Base-by-base conservation (phyloP, 2,329 filamentous ascomycete species). In the Pseudogymnoascus sp. region DNA sequence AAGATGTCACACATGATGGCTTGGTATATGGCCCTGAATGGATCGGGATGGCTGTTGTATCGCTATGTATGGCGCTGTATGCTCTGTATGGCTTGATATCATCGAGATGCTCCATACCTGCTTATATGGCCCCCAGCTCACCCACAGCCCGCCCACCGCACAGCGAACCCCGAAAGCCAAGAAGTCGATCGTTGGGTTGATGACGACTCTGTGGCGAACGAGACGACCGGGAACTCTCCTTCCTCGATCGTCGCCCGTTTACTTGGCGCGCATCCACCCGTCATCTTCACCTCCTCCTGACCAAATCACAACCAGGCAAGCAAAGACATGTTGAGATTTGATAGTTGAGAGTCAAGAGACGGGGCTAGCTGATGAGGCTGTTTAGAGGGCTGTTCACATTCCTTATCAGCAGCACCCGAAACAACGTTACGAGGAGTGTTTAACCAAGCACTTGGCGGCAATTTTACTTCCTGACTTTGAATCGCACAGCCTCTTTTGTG, bases 401-500 rank as follows among this genome's bases (percentile, higher is more conserved):
- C 12, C 21, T 45, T 45, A 45, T 45, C 39, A 45, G 39, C n/a
- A 13, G 13, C 21, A 15, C 39, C 39, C 39, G 39, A 45, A 45
- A 45, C 39, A 45, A 45, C 13, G 39, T 45, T 45, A 45, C 39
- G 13, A 45, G 12, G 4, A 8, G 15, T 45, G 39, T 45, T 45
- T 45, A 26, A 45, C 39, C 39, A 45, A 45, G 39, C 39, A 26
- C 39, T 45, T 45, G 39, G 39, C 39, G 39, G 39, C 39, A 45
- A 45, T 45, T 45, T 45, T 45, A 45, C 39, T 26, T 21, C n/a
- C 13, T 45, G n/a, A 26, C 5, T 45, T 45, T 13, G 39, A 45
- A 23, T 45, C 39, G 21, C 39, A 45, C 39, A 45, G 39, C 39
- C 39, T 45, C 39, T 26, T 13, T 45, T 45, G 39, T 45, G 39